These are phyloP conservation scores for Apiospora phragmitis DNA, from an alignment of 2,329 filamentous ascomycete species.

Conservation along the genomic window DNA sequence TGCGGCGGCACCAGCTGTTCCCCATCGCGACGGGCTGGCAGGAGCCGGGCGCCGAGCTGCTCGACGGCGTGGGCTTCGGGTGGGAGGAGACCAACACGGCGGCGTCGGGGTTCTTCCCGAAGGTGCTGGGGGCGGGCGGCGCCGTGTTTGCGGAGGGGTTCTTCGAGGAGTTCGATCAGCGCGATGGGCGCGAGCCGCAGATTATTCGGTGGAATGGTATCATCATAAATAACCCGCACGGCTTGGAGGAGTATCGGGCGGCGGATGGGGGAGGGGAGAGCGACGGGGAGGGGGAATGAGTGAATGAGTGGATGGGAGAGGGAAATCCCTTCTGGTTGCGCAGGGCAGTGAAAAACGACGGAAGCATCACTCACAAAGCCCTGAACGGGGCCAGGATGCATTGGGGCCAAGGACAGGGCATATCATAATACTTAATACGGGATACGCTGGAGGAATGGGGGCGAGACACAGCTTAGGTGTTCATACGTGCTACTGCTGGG, in stretches of 20 bases:
- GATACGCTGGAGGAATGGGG: not conserved
- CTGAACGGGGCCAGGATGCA: not conserved
- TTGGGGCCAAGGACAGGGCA: not conserved
- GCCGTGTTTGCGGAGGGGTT: not conserved
- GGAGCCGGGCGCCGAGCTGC: not conserved
- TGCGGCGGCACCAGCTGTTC: conserved; percentile 13
- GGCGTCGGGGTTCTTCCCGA: not conserved
- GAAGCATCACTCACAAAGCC: not conserved
- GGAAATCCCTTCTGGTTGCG: not conserved
- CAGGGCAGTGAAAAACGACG: not conserved
- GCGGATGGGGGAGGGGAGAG: not conserved
- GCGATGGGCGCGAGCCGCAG: conserved; percentile 4
- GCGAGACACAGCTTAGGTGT: not conserved
- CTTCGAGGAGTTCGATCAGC: not conserved
- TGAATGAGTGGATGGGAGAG: not conserved
- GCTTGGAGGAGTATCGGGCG: not conserved
- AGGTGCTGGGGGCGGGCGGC: not conserved
- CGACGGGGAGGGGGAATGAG: not conserved
- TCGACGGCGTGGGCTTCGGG: conserved; percentile 1
- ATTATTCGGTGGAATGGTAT: not conserved
- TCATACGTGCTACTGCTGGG: not conserved
- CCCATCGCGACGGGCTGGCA: not conserved
- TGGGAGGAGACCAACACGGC: conserved; percentile 6
- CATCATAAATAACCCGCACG: not conserved
- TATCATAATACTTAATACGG: not conserved